Evolutionary conservation across 202 grass and related monocot genomes (phyloP).

Genomic region (Dendrocalamus latiflorus): DNA sequence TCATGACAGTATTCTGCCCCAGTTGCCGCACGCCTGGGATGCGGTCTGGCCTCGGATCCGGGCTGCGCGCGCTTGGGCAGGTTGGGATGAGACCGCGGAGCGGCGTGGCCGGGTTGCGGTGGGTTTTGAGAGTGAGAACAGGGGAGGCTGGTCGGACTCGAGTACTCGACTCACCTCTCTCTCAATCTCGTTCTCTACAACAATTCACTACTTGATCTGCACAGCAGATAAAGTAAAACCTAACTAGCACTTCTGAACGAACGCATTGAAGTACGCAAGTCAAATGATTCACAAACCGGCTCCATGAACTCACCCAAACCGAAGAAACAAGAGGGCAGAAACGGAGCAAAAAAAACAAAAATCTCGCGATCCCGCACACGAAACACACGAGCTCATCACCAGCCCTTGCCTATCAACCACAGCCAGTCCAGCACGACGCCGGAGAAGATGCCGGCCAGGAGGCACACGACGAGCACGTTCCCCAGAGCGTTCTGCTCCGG

Average conservation of each 20-base stretch:
- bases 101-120: too few species aligned
- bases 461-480: conserved; percentile 70
- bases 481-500: conserved; percentile 98
- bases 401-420: conserved; percentile 95
- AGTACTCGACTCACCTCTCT: neutral
- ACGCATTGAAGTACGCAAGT: neutral
- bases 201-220: too few species aligned
- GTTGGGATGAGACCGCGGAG: too few species aligned
- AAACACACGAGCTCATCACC: conserved; percentile 45
- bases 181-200: neutral
- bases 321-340: neutral
- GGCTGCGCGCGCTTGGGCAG: too few species aligned
- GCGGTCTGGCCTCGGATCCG: too few species aligned
- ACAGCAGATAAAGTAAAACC: neutral
- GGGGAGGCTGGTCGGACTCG: too few species aligned
- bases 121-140: too few species aligned
- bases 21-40: too few species aligned
- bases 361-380: conserved; percentile 17
- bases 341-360: too few species aligned
- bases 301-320: neutral
- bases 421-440: conserved; percentile 88
- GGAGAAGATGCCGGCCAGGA: conserved; percentile 75
- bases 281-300: neutral
- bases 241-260: neutral
- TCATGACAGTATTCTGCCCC: too few species aligned